Base-by-base conservation (phyloP, 306 rosid species). In the Hippophae gyantsensis region DNA sequence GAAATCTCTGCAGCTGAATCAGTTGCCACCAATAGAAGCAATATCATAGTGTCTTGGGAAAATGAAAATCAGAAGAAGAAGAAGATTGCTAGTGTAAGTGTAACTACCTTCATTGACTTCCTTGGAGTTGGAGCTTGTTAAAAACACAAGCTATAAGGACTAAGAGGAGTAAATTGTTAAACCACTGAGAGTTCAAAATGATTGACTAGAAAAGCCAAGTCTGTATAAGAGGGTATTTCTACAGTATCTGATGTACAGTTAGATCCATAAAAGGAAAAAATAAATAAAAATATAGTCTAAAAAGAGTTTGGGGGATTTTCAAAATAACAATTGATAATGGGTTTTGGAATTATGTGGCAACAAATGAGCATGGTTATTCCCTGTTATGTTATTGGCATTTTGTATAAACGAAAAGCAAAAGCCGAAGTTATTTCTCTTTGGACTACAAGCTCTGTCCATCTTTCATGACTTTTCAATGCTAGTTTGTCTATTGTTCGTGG, bases 111-210 rank as follows among this genome's bases (percentile, higher is more conserved):
- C 86, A 86, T 90, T 73, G 97, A 90, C 81, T 90, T 90, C 68
- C 97, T 90, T 69, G 97, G 95, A 65, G 86, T 90, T 7, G 95
- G 97, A 71, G 85, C 83, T 69, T 7, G 54, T 32, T 81, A 66
- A 69, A 13, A 5, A 11, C 12, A 62, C 10, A 47, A 18, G 23
- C 23, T 18, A 18, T 18, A 18, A 18, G 18, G 3, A 7, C 2
- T 10, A 10, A 45, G 9, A 9, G 2, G 2, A 44, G 46, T 8
- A 12, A 12, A 25, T 47, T 23, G 55, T 41, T 32, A 52, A 57
- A 41, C 46, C 58, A 59, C 52, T 46, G 60, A 57, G 40, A 55
- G 43, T 12, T 27, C 9, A 48, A 13, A 13, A 18, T 41, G 9
- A 18, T 9, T 32, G 26, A 5, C 3, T 10, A 11, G 10, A 3